Conservation (phyloP, 2,329 filamentous ascomycete species). For the Verticillium zaregamsianum region DNA sequence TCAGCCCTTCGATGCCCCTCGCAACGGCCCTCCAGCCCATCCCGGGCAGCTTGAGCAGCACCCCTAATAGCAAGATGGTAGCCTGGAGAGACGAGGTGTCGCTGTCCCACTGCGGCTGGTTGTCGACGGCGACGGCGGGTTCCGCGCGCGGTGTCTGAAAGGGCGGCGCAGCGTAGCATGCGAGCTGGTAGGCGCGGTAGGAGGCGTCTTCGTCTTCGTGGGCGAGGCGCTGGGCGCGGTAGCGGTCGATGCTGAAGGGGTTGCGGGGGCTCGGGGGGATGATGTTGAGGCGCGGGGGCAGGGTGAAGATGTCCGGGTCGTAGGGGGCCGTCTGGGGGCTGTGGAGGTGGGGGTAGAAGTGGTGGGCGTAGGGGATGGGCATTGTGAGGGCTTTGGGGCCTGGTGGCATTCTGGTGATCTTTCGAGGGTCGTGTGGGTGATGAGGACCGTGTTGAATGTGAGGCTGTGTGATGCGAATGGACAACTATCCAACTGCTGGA, state of each 20-base stretch:
- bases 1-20: background rate
- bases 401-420: background rate
- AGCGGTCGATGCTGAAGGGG: background rate
- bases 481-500: background rate
- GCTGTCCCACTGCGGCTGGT: background rate
- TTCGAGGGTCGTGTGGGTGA: background rate
- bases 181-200: constrained; percentile 1
- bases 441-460: background rate
- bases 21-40: background rate
- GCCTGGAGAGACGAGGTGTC: background rate
- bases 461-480: background rate
- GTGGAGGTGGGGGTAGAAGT: background rate
- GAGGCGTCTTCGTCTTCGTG: background rate
- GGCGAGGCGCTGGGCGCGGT: background rate
- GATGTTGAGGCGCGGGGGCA: background rate
- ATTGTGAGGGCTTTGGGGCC: background rate
- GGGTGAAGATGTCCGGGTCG: background rate
- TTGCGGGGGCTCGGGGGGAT: background rate
- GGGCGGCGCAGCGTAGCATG: background rate
- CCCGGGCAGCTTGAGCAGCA: background rate
- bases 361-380: background rate
- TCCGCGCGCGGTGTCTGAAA: background rate
- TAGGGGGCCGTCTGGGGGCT: background rate
- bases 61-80: background rate
- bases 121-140: background rate